These are phyloP conservation scores for Septoria petroselini DNA, from an alignment of 2,329 filamentous ascomycete species.

Conservation along the genomic window DNA sequence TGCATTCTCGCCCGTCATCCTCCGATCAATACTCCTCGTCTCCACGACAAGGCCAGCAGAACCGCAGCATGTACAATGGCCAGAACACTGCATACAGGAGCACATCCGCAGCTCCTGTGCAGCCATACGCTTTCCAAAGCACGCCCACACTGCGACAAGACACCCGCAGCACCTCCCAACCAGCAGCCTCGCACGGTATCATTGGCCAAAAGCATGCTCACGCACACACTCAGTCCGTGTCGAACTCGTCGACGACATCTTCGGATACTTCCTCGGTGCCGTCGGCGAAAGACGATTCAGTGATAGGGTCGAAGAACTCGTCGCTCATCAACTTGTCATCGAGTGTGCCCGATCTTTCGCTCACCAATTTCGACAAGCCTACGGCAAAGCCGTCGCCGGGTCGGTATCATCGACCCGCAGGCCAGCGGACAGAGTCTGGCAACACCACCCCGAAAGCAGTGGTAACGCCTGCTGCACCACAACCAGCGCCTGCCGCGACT, in stretches of 20 bases:
- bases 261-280: slow-evolving; percentile 43
- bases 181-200: slow-evolving; percentile 37
- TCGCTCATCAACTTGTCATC: slow-evolving; percentile 50
- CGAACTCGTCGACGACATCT: slow-evolving; percentile 50
- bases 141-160: slow-evolving; percentile 57
- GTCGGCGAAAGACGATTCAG: slow-evolving; percentile 38
- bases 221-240: slow-evolving; percentile 41
- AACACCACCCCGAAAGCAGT: slow-evolving; percentile 35
- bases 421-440: slow-evolving; percentile 53
- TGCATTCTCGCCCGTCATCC: slow-evolving; percentile 45
- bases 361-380: slow-evolving; percentile 56
- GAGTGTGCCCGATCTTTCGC: slow-evolving; percentile 53
- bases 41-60: slow-evolving; percentile 41
- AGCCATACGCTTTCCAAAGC: slow-evolving; percentile 51
- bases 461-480: slow-evolving; percentile 41
- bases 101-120: slow-evolving; percentile 45
- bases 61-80: slow-evolving; percentile 45
- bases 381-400: slow-evolving; percentile 68
- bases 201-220: slow-evolving; percentile 36
- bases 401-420: slow-evolving; percentile 71
- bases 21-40: slow-evolving; percentile 43
- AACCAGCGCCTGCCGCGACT: slow-evolving; percentile 55
- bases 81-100: slow-evolving; percentile 44
- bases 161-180: slow-evolving; percentile 55
- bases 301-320: slow-evolving; percentile 34